Evolutionary conservation across 139 green algal genomes (phyloP), one percentile per base, ranked within the genome.

Genomic region (Klebsormidium nitens): DNA sequence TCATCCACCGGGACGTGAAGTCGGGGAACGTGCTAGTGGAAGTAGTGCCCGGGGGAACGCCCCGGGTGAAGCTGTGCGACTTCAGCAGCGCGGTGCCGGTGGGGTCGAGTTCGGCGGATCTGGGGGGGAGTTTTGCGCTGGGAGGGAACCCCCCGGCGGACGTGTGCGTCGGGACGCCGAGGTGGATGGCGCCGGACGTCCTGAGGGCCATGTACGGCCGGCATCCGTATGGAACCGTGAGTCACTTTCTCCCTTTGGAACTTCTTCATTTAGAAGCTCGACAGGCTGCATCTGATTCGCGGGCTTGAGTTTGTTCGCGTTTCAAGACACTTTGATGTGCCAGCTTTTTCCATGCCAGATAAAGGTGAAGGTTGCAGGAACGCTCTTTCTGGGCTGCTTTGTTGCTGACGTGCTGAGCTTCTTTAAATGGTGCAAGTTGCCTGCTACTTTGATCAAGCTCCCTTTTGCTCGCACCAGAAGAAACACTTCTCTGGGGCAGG

Each of bases 1-100:
- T 76, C 40, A 71, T 76, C 17, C 68, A 76, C 31, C 58, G 68
- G 1, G 68, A 76, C 50, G 73, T 76, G 34, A 76, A 76, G 60
- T 35, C 8, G 5, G 29, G 8, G 31, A 72, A 72, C 56, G 31
- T 72, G 31, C 47, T 72, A 23, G 59, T 66, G 55, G 8, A 8
- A 63, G 55, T 63, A 11, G 31, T 8, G 29, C 23, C 63, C 17
- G n/a, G n/a, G n/a, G n/a, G n/a, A n/a, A n/a, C n/a, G n/a, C n/a
- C n/a, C n/a, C n/a, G n/a, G n/a, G 63, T 71, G 63, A 71, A 71
- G 47, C 5, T 71, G 35, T 59, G 26, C 47, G 63, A 71, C 29
- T 71, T 71, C 29, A 71, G 63, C 63, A 70, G 47, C 26, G 63
- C 63, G 23, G 26, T 71, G n/a, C 49, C 26, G 17, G 47, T 5